Evolutionary conservation across 2,329 filamentous ascomycete species (phyloP), one percentile per base, ranked within the genome.

Genomic region (Bertia moriformis): DNA sequence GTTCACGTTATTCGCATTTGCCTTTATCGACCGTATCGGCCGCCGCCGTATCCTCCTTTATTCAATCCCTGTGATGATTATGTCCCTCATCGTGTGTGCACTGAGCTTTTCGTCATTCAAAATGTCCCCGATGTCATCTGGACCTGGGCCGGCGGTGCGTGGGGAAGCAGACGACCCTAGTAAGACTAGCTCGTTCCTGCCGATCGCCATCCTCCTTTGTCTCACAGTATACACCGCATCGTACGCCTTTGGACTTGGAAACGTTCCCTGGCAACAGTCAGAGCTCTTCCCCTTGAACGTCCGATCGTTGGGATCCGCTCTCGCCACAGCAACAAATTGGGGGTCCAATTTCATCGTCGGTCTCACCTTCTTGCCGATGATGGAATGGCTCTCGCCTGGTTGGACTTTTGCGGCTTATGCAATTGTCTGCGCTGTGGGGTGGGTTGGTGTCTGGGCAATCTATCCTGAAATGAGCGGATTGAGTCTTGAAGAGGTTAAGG

Each of bases 201-300:
- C 32, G 7, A 17, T 35, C 32, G 10, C 15, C 17, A 35, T 35
- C 10, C 15, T 35, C 7, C 32, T 35, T 15, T 12, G 32, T 18
- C 15, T 35, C 7, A 35, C 15, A 7, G 15, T 35, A 7, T 35
- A 35, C 32, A 17, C 15, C 15, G 32, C 32, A 13, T 10, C 32
- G 7, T 35, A 35, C 17, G 32, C 32, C 7, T 35, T 35, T 35
- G 32, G 32, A 35, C 32, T 35, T 10, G 32, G 32, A 13, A 35
- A 35, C 15, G 32, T 35, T 13, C 32, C 32, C 32, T 35, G 32
- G 32, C 32, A 35, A 17, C 32, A 35, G 15, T 10, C 32, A 35
- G 32, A 35, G 15, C 17, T 35, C 10, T 35, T 35, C 17, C 32
- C 32, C 12, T 15, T 35, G 32, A 35, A 35, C 17, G 32, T 35